A percentile compares a stretch with the other conserved stretches of the same genome.
Conservation (phyloP, 2,329 filamentous ascomycete genomes). For the Colletotrichum chlorophyti region DNA sequence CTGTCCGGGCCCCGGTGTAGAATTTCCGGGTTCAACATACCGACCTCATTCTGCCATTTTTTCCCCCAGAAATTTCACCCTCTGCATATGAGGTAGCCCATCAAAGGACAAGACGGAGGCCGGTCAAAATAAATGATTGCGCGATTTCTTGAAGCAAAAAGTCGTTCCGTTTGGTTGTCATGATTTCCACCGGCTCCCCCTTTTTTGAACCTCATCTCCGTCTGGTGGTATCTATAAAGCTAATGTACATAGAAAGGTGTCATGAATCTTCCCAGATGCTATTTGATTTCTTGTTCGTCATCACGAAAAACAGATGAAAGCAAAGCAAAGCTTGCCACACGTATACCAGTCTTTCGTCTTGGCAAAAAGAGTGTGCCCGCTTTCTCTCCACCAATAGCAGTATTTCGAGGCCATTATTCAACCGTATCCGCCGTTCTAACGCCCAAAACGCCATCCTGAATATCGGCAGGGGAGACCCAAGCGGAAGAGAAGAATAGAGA, state of each 20-base stretch:
- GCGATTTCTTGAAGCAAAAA: not conserved
- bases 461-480: not conserved
- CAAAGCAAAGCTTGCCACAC: not conserved
- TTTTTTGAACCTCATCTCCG: constrained; percentile 1
- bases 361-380: not conserved
- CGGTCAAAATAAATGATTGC: not conserved
- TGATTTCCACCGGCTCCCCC: not conserved
- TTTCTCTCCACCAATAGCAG: not conserved
- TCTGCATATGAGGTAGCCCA: not conserved
- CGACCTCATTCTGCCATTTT: constrained; percentile 1
- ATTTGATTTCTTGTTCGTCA: constrained; percentile 7
- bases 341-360: not conserved
- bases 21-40: not conserved
- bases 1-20: not conserved
- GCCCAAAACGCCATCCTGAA: constrained; percentile 10
- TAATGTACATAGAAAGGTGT: constrained; percentile 22
- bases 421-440: not conserved
- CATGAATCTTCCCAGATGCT: not conserved
- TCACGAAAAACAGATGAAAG: no score
- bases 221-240: constrained; percentile 29
- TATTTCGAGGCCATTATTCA: not conserved
- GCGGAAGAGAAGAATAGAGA: constrained; percentile 12
- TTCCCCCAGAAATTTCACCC: no score
- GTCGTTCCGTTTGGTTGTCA: not conserved
- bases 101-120: not conserved